These are phyloP conservation scores for Wakefieldia striispora DNA, from an alignment of 768 basidiomycete species.

Conservation along the genomic window DNA sequence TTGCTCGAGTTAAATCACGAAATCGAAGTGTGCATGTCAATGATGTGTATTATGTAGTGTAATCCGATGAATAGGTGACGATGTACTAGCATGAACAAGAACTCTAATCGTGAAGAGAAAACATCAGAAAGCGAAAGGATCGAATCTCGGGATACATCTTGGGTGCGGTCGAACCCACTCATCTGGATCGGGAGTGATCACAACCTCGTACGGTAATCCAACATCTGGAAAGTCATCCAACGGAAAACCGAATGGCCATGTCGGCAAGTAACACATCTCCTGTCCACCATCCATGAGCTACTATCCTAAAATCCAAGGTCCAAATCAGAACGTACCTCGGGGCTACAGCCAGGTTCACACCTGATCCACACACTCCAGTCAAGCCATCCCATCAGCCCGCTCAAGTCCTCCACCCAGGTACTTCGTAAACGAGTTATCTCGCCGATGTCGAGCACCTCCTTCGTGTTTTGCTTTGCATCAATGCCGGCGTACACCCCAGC, in stretches of 20 bases:
- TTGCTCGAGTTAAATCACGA: conserved; percentile 67
- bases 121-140: conserved; percentile 6
- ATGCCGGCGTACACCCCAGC: too few relatives aligned
- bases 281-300: background rate
- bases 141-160: conserved; percentile 6
- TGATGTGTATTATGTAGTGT: too few relatives aligned
- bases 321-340: conserved; percentile 35
- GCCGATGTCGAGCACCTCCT: too few relatives aligned
- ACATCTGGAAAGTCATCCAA: background rate
- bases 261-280: conserved; percentile 21
- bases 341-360: conserved; percentile 43
- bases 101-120: too few relatives aligned
- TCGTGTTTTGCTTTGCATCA: too few relatives aligned
- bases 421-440: too few relatives aligned
- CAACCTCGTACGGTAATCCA: background rate
- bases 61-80: too few relatives aligned
- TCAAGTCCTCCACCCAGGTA: too few relatives aligned
- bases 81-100: too few relatives aligned
- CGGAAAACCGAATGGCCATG: conserved; percentile 10
- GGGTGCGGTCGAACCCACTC: too few relatives aligned
- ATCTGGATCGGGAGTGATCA: background rate
- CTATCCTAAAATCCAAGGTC: background rate
- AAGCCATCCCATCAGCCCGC: conserved; percentile 44
- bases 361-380: conserved; percentile 51
- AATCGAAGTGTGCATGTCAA: background rate